Base-by-base conservation (phyloP, 768 basidiomycete species). In the Lentinula guzmanii region DNA sequence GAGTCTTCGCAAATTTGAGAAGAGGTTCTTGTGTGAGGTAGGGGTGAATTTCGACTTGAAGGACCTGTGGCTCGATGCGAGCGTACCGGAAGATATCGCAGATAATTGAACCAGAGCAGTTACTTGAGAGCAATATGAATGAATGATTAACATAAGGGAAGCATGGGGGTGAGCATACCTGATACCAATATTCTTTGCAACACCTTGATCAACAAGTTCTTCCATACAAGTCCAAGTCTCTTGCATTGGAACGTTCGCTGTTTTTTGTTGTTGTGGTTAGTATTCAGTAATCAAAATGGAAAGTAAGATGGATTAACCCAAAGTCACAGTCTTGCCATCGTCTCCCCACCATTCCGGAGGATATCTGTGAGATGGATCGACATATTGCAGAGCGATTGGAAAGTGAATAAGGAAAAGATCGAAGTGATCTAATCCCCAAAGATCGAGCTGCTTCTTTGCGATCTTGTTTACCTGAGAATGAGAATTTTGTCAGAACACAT, bases 201-300 rank as follows among this genome's bases (percentile, higher is more conserved):
- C 70, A 7, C 87, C 86, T 46, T 80, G 79, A 64, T 91, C 87
- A 52, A 87, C 86, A 21, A 95, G 81, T 63, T 80, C 77, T 73
- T 96, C 94, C 86, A 96, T 83, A 15, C 83, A 90, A 45, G 72
- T 69, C 91, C 92, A 95, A 16, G 94, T 95, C 76, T 91, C 88
- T 66, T 86, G 84, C 70, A 91, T 82, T 42, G 88, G 86, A 0
- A 83, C 85, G 55, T 86, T 85, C 65, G 83, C 82, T 86, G 64
- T 48, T 50, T 50, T 39, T 0, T 16, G 13, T 15, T 10, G 5
- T 58, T 28, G 28, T 28, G 28, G 2, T 28, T 28, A 57, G 16
- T 35, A 24, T 39, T 9, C 24, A 21, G 15, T 8, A 2, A 7
- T 7, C n/a, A 11, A 16, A 10, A 28, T 45, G 3, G 34, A 28